Base-by-base conservation (phyloP, 345 rosid genomes). In the Brassica juncea region DNA sequence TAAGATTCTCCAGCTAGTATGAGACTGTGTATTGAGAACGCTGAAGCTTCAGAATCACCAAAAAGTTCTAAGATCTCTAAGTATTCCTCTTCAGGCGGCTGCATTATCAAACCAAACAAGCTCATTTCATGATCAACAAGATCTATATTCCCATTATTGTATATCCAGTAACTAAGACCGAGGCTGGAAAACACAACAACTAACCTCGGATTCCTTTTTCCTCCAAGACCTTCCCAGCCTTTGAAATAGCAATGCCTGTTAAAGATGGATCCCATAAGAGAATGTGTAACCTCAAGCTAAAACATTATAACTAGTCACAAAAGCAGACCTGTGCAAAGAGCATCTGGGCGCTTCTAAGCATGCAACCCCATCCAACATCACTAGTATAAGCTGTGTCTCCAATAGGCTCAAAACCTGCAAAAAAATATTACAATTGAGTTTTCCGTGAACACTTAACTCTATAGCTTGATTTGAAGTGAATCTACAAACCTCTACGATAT, bases 281-380 rank as follows among this genome's bases (percentile, higher is more conserved):
- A 60, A 44, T 58, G 16, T 42, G 34, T 66, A 65, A 14, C 39
- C 35, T 42, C 42, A 2, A 44, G 37, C n/a, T 30, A 32, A 32
- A 64, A 58, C 19, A 69, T 14, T 1, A 44, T 58, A 57, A 30
- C 3, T 28, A n/a, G 1, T 4, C 44, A 37, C 42, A 70, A 16
- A 79, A 37, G 11, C 61, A 75, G 76, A 87, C 97, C 94, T 95
- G 99, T 66, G 97, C 97, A 32, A 90, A 81, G 70, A 95, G 97
- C 98, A 95, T 95, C 86, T 95, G 99, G 79, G 98, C 83, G 81
- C 98, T 93, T 68, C 99, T 86, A 79, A 93, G 92, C 99, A 95
- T 95, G 84, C 99, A 95, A 64, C 99, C 97, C 99, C 99, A 95
- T 70, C 82, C 78, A 2, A 81, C 91, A 83, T 96, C 99, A 82